Evolutionary conservation across 1,284 basidiomycete species (phyloP).

Genomic region (Schizophyllum commune): DNA sequence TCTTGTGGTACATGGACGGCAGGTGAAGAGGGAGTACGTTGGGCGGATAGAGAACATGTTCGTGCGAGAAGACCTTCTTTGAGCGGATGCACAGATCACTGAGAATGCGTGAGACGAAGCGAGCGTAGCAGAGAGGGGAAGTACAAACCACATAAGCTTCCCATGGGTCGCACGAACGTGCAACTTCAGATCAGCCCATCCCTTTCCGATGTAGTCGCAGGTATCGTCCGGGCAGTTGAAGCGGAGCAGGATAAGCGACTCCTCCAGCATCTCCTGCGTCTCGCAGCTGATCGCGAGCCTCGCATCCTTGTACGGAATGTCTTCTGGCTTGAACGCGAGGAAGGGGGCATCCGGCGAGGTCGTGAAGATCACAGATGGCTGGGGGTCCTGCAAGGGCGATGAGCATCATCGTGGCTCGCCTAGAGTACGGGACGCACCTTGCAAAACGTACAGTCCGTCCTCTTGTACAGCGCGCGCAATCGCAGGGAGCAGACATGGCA

Average conservation of each 20-base stretch:
- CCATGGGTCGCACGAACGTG: slow-evolving; percentile 75
- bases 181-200: slow-evolving; percentile 85
- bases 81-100: slow-evolving; percentile 85
- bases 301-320: slow-evolving; percentile 62
- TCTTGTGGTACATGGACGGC: slow-evolving; percentile 58
- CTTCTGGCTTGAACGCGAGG: slow-evolving; percentile 50
- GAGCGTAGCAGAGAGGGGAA: neutral
- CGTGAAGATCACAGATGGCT: slow-evolving; percentile 80
- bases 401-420: slow-evolving; percentile 2
- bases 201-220: slow-evolving; percentile 79
- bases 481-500: slow-evolving; percentile 91
- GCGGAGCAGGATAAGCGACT: slow-evolving; percentile 84
- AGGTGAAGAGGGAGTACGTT: slow-evolving; percentile 67
- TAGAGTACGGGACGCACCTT: slow-evolving; percentile 49
- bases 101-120: slow-evolving; percentile 1
- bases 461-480: slow-evolving; percentile 92
- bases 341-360: slow-evolving; percentile 58
- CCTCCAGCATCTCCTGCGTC: slow-evolving; percentile 91
- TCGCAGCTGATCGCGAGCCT: slow-evolving; percentile 85
- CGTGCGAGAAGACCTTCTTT: slow-evolving; percentile 96
- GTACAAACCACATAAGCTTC: slow-evolving; percentile 71
- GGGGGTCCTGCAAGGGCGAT: slow-evolving; percentile 50
- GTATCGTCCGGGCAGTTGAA: slow-evolving; percentile 80
- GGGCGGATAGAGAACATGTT: slow-evolving; percentile 80
- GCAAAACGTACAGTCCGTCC: slow-evolving; percentile 91